These are phyloP conservation scores for Artemisia annua DNA, from an alignment of 129 eudicot genomes.

Conservation along the genomic window DNA sequence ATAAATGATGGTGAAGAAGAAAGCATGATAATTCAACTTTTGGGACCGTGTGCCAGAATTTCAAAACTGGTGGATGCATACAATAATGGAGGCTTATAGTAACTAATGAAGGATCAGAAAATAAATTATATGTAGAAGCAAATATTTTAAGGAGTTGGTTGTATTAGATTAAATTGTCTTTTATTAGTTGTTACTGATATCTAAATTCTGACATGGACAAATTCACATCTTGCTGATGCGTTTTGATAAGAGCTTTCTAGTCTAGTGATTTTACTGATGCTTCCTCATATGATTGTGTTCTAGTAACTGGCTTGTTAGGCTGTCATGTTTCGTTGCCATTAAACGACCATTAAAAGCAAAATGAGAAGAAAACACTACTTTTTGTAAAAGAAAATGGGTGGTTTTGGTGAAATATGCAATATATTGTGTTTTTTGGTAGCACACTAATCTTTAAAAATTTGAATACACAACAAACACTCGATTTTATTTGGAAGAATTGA, in stretches of 20 bases:
- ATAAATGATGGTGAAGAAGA: constrained; percentile 10
- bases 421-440: neutral
- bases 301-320: neutral
- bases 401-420: neutral
- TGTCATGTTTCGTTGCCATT: neutral
- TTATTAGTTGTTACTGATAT: neutral
- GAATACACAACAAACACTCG: too few relatives aligned
- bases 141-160: neutral
- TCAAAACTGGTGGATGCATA: constrained; percentile 3
- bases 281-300: constrained; percentile 5
- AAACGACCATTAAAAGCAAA: neutral
- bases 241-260: constrained; percentile 1
- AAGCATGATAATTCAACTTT: constrained; percentile 2
- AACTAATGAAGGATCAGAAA: neutral
- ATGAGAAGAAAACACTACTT: neutral
- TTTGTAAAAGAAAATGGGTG: too few relatives aligned
- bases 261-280: constrained; percentile 1
- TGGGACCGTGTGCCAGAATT: neutral
- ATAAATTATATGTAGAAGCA: constrained; percentile 1
- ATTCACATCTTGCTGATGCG: neutral
- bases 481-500: too few relatives aligned
- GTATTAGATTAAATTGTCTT: neutral
- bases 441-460: too few relatives aligned
- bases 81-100: neutral
- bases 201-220: neutral